Conservation (phyloP, 768 basidiomycete species). For the Lactifluus echinatus region DNA sequence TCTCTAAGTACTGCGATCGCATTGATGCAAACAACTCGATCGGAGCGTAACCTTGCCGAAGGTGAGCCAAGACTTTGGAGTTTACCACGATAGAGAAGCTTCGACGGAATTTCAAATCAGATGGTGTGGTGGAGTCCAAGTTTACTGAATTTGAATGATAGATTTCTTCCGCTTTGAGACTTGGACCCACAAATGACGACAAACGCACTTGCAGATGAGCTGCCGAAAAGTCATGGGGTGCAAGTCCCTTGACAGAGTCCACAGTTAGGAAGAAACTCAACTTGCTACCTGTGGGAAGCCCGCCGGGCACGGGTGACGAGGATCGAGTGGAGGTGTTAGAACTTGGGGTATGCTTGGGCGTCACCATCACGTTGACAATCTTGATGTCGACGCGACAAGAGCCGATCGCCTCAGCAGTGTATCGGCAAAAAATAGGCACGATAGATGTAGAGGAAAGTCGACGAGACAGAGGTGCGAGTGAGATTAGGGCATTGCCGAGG, state of each 20-base stretch:
- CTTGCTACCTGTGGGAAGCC: constrained; percentile 68
- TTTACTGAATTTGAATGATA: constrained; percentile 71
- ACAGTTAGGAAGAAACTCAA: constrained; percentile 78
- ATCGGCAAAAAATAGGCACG: constrained; percentile 87
- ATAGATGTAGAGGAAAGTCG: constrained; percentile 64
- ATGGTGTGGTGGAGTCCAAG: constrained; percentile 58
- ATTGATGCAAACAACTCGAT: constrained; percentile 87
- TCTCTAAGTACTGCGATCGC: constrained; percentile 75
- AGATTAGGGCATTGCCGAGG: constrained; percentile 79
- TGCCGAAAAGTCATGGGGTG: constrained; percentile 80
- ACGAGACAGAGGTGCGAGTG: constrained; percentile 73
- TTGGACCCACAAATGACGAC: constrained; percentile 75
- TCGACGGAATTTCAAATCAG: constrained; percentile 77
- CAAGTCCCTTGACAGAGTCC: constrained; percentile 82
- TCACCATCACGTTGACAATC: constrained; percentile 59
- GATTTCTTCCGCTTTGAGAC: constrained; percentile 65
- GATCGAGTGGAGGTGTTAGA: constrained; percentile 64
- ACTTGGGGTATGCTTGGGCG: constrained; percentile 49
- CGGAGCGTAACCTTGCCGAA: constrained; percentile 71
- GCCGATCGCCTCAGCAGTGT: constrained; percentile 92
- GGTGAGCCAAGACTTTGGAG: constrained; percentile 59
- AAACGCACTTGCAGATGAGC: constrained; percentile 84
- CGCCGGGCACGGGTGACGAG: constrained; percentile 62
- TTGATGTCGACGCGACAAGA: constrained; percentile 85
- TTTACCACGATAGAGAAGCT: constrained; percentile 73